phyloP scores from a whole-genome alignment of 495 filamentous ascomycete species.

The Emericellopsis terricola region DNA sequence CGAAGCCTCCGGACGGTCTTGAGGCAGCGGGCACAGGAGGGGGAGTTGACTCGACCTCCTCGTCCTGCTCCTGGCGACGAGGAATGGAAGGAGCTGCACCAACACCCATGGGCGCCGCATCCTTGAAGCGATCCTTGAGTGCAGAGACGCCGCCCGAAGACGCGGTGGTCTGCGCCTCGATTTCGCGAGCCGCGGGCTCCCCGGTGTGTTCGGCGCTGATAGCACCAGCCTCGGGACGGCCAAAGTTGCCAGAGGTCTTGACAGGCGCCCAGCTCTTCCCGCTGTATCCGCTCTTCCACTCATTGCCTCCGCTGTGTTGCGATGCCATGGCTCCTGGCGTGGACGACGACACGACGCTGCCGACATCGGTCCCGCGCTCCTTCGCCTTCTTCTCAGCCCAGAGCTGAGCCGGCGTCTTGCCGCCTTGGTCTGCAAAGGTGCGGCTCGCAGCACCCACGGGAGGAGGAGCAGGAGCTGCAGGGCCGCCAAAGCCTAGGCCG shows the following conservation, averaged over 20 bases:
- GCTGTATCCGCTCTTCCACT: slow-evolving; percentile 79
- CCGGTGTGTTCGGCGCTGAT: slow-evolving; percentile 40
- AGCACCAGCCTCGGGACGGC: slow-evolving; percentile 39
- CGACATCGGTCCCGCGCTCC: slow-evolving; percentile 38
- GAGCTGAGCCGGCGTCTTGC: slow-evolving; percentile 89
- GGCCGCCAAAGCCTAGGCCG: slow-evolving; percentile 36
- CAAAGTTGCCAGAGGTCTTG: slow-evolving; percentile 43
- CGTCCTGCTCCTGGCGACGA: slow-evolving; percentile 15
- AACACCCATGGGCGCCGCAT: slow-evolving; percentile 46
- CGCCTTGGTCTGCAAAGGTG: slow-evolving; percentile 85
- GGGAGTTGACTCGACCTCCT: slow-evolving; percentile 28
- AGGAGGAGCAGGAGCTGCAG: slow-evolving; percentile 26
- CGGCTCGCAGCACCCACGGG: slow-evolving; percentile 66
- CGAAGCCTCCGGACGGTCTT: slow-evolving; percentile 46
- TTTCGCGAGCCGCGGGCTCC: slow-evolving; percentile 18
- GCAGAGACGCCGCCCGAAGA: slow-evolving; percentile 43
- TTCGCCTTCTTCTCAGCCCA: slow-evolving; percentile 94
- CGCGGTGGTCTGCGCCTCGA: slow-evolving; percentile 23
- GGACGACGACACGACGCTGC: slow-evolving; percentile 19
- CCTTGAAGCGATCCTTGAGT: slow-evolving; percentile 62
- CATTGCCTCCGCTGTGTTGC: slow-evolving; percentile 47
- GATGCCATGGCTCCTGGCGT: slow-evolving; percentile 25
- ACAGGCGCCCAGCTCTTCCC: slow-evolving; percentile 83
- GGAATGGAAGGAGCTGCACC: slow-evolving; percentile 21
- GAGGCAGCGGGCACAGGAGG: slow-evolving; percentile 45